Evolutionary conservation across 495 filamentous ascomycete genomes (phyloP).

Genomic region (Penicillium manginii): DNA sequence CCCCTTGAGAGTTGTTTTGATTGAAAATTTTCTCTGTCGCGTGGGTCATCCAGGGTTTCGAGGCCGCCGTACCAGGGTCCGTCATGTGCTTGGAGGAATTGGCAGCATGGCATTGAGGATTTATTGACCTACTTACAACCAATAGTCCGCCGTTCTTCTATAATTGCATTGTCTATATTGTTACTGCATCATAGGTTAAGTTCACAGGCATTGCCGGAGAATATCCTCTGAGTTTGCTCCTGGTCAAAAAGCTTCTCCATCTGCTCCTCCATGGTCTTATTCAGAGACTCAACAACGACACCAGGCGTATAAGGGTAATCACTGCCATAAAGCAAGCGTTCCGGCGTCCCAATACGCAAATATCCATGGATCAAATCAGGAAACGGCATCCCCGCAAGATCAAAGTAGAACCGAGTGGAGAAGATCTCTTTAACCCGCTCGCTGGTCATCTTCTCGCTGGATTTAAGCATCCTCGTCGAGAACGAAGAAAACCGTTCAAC

Average conservation of each 20-base stretch:
- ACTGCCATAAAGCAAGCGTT: constrained; percentile 6
- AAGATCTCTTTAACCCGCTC: constrained; percentile 5
- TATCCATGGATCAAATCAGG: constrained; percentile 5
- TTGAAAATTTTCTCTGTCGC: not conserved
- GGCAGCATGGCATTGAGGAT: too few relatives aligned
- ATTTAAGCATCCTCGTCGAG: not conserved
- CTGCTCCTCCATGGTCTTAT: not conserved
- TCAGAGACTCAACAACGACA: not conserved
- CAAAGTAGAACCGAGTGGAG: not conserved
- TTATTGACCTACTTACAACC: too few relatives aligned
- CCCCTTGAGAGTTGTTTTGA: too few relatives aligned
- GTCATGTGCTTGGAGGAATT: not conserved
- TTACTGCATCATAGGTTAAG: not conserved
- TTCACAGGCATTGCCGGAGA: not conserved
- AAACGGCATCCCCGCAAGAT: constrained; percentile 1
- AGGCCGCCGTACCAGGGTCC: not conserved
- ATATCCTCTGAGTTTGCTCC: not conserved
- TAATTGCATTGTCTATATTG: not conserved
- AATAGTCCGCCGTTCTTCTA: too few relatives aligned
- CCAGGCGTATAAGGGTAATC: constrained; percentile 8
- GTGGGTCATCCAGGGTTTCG: not conserved
- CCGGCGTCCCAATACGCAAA: not conserved
- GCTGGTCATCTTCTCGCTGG: not conserved
- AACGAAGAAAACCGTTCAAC: constrained; percentile 6
- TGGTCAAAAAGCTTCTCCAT: not conserved